A percentile compares a stretch with the other conserved stretches of the same genome.
Conservation (phyloP, 106 monocot species). For the Dactylorhiza incarnata region DNA sequence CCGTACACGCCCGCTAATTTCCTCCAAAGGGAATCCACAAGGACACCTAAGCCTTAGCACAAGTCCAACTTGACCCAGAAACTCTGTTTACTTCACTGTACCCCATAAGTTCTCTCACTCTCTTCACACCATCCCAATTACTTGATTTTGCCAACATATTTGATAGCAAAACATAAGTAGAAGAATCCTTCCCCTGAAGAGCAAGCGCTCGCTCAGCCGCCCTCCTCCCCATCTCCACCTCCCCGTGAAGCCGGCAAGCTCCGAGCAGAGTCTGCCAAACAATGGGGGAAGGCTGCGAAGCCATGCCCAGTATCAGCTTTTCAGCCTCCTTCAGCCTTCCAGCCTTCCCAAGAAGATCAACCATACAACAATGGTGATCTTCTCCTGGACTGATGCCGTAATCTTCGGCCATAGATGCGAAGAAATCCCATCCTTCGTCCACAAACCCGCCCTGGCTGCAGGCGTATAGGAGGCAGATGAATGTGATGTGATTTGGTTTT, state of each 20-base stretch:
- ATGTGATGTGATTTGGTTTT: slow-evolving; percentile 56
- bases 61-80: slow-evolving; percentile 65
- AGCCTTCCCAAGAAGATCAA: slow-evolving; percentile 62
- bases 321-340: slow-evolving; percentile 53
- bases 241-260: slow-evolving; percentile 58
- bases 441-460: slow-evolving; percentile 74
- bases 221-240: slow-evolving; percentile 39
- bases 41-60: neutral
- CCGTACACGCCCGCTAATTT: too few relatives aligned
- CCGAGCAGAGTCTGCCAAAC: slow-evolving; percentile 65
- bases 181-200: slow-evolving; percentile 52
- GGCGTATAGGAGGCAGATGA: slow-evolving; percentile 62
- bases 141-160: slow-evolving; percentile 52
- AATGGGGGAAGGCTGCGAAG: slow-evolving; percentile 22
- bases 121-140: slow-evolving; percentile 62
- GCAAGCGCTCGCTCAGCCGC: slow-evolving; percentile 48
- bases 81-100: slow-evolving; percentile 35
- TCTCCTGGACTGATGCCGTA: slow-evolving; percentile 46
- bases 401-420: slow-evolving; percentile 40
- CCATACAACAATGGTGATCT: slow-evolving; percentile 81
- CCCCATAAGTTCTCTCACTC: slow-evolving; percentile 48
- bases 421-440: slow-evolving; percentile 56
- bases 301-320: slow-evolving; percentile 52
- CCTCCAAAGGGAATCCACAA: too few relatives aligned
- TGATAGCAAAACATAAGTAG: slow-evolving; percentile 56